These are phyloP conservation scores for Trypanosoma melophagium DNA, from an alignment of 208 protist genomes.

Conservation along the genomic window DNA sequence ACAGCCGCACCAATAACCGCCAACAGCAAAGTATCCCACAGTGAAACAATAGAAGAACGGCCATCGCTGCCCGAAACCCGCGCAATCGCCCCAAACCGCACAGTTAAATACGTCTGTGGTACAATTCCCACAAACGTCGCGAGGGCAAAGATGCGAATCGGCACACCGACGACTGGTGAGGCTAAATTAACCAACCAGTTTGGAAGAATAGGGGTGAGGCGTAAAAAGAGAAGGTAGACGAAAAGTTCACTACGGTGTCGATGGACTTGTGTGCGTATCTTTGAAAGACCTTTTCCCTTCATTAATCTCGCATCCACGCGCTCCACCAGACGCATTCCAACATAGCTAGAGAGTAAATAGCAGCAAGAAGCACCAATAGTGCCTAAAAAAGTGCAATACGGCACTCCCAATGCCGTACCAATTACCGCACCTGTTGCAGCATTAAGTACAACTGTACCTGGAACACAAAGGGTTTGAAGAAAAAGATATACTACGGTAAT, in stretches of 20 bases:
- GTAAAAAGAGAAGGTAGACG: constrained; percentile 91
- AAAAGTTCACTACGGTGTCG: constrained; percentile 71
- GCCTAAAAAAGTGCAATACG: constrained; percentile 58
- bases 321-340: constrained; percentile 55
- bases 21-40: constrained; percentile 72
- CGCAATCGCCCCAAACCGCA: constrained; percentile 70
- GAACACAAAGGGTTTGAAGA: constrained; percentile 89
- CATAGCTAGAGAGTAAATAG: constrained; percentile 40
- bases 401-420: constrained; percentile 65
- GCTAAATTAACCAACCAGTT: constrained; percentile 95
- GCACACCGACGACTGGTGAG: constrained; percentile 77
- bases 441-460: constrained; percentile 86
- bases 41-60: constrained; percentile 68
- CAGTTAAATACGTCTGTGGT: constrained; percentile 88
- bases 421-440: constrained; percentile 74
- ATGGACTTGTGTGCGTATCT: constrained; percentile 58
- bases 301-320: constrained; percentile 40
- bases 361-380: constrained; percentile 59
- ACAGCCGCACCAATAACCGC: constrained; percentile 46
- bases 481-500: constrained; percentile 56
- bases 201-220: constrained; percentile 89
- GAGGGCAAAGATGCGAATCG: constrained; percentile 60
- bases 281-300: constrained; percentile 54
- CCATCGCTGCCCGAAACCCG: not conserved
- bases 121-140: constrained; percentile 87